Percentiles rank a stretch among this genome's conserved stretches.
These are phyloP conservation scores for Lumnitzera littorea DNA, from an alignment of 345 rosid genomes.

Conservation along the genomic window DNA sequence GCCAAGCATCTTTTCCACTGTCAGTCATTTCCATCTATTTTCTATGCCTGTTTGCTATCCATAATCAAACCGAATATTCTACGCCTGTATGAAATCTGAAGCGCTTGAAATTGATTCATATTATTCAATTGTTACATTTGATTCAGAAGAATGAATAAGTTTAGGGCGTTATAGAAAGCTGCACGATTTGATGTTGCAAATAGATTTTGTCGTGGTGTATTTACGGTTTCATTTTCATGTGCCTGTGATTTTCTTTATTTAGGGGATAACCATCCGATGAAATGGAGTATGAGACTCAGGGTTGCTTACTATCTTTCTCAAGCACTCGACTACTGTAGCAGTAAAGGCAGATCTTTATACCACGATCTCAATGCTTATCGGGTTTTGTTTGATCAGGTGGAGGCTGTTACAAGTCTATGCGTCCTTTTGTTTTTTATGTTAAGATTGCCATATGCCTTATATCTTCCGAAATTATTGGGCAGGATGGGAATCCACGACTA, in stretches of 20 bases:
- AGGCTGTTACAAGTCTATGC: too few relatives aligned
- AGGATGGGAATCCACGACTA: conserved; percentile 93
- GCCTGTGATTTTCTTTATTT: background rate
- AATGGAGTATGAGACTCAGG: conserved; percentile 95
- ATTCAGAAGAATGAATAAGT: too few relatives aligned
- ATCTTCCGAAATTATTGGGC: background rate
- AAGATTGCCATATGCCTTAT: too few relatives aligned
- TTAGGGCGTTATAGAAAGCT: too few relatives aligned
- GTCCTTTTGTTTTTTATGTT: too few relatives aligned
- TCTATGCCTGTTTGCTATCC: background rate
- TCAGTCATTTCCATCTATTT: conserved; percentile 16
- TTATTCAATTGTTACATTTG: too few relatives aligned
- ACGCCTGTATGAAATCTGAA: background rate
- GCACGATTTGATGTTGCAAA: too few relatives aligned
- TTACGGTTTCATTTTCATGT: background rate
- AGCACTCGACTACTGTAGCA: conserved; percentile 81
- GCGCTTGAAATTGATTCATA: too few relatives aligned
- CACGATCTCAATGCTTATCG: conserved; percentile 97
- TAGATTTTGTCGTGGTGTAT: background rate
- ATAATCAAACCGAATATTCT: background rate
- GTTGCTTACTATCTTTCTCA: conserved; percentile 88
- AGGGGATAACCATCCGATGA: conserved; percentile 99
- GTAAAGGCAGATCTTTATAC: conserved; percentile 84
- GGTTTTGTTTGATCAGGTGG: conserved; percentile 83
- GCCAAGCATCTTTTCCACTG: conserved; percentile 97